Evolutionary conservation across 1,139 yeast genomes (phyloP).

Genomic region (Suzukiozyma palmioleophila): DNA sequence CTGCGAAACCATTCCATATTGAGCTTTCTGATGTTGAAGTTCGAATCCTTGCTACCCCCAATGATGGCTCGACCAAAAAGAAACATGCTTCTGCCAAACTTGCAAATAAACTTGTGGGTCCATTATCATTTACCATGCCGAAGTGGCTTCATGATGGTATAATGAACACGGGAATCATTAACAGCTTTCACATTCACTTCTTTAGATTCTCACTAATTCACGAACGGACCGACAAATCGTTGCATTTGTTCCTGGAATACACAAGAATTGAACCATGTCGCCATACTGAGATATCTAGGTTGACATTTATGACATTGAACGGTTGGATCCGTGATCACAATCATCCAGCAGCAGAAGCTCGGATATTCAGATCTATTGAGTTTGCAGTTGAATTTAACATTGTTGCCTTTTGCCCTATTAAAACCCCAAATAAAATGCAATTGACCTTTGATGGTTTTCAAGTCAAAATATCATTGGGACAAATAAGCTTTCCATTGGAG

Average conservation of each 20-base stretch:
- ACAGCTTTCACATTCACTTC: constrained; percentile 29
- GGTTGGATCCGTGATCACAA: constrained; percentile 12
- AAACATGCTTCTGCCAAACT: background rate
- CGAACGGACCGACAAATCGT: constrained; percentile 14
- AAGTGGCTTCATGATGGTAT: constrained; percentile 13
- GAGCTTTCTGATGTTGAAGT: constrained; percentile 26
- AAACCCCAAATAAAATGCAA: constrained; percentile 10
- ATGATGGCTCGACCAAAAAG: background rate
- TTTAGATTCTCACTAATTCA: constrained; percentile 20
- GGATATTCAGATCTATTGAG: constrained; percentile 30
- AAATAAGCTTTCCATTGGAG: constrained; percentile 24
- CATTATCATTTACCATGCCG: constrained; percentile 9
- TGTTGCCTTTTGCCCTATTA: constrained; percentile 18
- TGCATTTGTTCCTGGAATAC: constrained; percentile 25
- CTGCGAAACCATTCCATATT: constrained; percentile 29
- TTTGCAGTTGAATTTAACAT: constrained; percentile 23
- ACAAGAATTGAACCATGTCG: constrained; percentile 24
- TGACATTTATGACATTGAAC: constrained; percentile 25
- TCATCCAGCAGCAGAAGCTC: constrained; percentile 11
- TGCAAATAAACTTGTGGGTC: constrained; percentile 1
- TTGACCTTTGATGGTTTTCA: constrained; percentile 17
- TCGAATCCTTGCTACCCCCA: constrained; percentile 4
- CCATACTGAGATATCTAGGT: constrained; percentile 16
- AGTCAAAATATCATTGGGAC: constrained; percentile 19
- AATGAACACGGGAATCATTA: constrained; percentile 20